phyloP scores from a whole-genome alignment of 805 yeast genomes.

The Cyberlindnera bimundalis region DNA sequence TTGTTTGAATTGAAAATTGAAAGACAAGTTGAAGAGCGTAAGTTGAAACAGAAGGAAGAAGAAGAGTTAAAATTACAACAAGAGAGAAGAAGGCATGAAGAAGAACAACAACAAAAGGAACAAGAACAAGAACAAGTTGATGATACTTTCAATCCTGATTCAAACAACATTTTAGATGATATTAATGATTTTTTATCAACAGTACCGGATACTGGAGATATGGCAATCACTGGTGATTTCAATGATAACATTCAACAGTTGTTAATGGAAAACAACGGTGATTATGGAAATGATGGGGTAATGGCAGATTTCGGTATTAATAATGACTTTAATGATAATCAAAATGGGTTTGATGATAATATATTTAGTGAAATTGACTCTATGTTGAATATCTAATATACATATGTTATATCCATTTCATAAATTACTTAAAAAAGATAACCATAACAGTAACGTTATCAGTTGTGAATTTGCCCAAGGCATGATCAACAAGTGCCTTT shows the following conservation, averaged over 20 bases:
- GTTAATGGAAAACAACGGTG: constrained; percentile 19
- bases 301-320: constrained; percentile 9
- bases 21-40: constrained; percentile 15
- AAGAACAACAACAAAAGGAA: constrained; percentile 3
- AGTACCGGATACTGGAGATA: constrained; percentile 31
- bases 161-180: constrained; percentile 24
- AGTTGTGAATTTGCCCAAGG: constrained; percentile 74
- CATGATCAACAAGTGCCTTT: constrained; percentile 60
- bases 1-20: constrained; percentile 21
- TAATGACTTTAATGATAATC: constrained; percentile 3
- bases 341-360: constrained; percentile 18
- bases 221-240: constrained; percentile 25
- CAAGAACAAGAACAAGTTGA: constrained; percentile 2
- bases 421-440: constrained; percentile 41
- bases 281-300: constrained; percentile 4
- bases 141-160: constrained; percentile 13
- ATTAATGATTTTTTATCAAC: constrained; percentile 27
- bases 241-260: constrained; percentile 24
- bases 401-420: too few relatives aligned
- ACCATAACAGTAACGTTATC: constrained; percentile 96
- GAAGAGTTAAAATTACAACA: constrained; percentile 2
- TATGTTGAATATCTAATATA: constrained; percentile 21
- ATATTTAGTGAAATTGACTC: constrained; percentile 27
- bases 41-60: constrained; percentile 7
- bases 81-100: constrained; percentile 6